Evolutionary conservation across 2,329 filamentous ascomycete genomes (phyloP), one percentile per base, ranked within the genome.

Genomic region (Neurospora sp.): DNA sequence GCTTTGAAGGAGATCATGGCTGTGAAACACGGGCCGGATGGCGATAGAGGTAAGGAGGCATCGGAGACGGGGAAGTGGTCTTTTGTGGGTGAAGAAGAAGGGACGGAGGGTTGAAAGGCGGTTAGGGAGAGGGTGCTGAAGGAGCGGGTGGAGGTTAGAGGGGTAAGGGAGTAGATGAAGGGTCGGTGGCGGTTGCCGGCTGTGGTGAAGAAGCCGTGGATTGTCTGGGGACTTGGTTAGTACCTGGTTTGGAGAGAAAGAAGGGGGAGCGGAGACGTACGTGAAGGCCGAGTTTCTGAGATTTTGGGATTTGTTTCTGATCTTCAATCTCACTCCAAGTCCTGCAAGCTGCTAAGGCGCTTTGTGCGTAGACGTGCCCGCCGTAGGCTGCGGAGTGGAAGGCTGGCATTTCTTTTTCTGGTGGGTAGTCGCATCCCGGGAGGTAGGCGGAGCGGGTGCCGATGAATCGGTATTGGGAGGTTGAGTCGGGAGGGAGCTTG

Each of bases 171-270:
- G 75, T 86, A 86, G 68, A 88, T 76, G 73, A 85, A 87, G 1
- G 86, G 86, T 2, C 85, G 81, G 71, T 87, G 83, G 1, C 75
- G 70, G 4, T 79, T 75, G 5, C 84, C 86, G 0, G 80, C 78
- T 28, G 83, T 80, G 2, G 84, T 84, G 74, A 88, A 88, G 74
- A 82, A 85, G 8, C 85, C 86, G 73, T 87, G 84, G 28, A 88
- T 84, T 8, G 85, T 83, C 85, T 87, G 43, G 4, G 12, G 23
- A 3, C 43, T 68, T 6, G 5, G 8, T 41, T 70, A 67, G 66
- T 73, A 57, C 72, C 72, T 17, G 36, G 67, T n/a, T 68, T 70
- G 46, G 17, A 38, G 38, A 12, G 38, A 3, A 5, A 40, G 37
- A 10, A 46, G 17, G 68, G 62, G 69, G 11, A n/a, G 33, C 4